phyloP scores from a whole-genome alignment of 2,329 filamentous ascomycete genomes.

The Paecilomyces dactylethromorphus region DNA sequence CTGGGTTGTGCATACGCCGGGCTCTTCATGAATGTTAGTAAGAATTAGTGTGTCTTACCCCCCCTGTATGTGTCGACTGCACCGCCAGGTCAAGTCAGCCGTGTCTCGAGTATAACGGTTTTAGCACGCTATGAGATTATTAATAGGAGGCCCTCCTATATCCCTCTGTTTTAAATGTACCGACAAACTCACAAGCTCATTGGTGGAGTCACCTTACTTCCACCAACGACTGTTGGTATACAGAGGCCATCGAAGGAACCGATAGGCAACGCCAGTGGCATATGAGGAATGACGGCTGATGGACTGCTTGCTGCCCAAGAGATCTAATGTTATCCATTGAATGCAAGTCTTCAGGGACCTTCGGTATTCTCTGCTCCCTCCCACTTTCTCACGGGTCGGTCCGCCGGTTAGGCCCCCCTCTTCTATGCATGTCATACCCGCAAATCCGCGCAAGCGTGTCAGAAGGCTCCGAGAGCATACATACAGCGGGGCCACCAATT shows the following conservation, averaged over 20 bases:
- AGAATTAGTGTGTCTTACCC: background rate
- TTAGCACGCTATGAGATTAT: background rate
- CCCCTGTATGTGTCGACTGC: background rate
- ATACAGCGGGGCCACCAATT: constrained; percentile 7
- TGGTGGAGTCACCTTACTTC: background rate
- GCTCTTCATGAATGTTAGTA: background rate
- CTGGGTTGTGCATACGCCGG: background rate
- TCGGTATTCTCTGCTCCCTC: constrained; percentile 6
- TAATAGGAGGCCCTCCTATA: background rate
- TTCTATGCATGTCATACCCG: background rate
- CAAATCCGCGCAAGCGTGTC: constrained; percentile 8
- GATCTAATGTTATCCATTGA: constrained; percentile 3
- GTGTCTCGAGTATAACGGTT: background rate
- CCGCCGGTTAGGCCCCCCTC: constrained; percentile 11
- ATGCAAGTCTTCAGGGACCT: background rate
- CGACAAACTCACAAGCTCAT: background rate
- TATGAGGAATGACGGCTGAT: background rate
- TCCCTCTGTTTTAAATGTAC: background rate
- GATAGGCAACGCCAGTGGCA: background rate
- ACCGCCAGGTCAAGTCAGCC: background rate
- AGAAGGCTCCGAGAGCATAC: constrained; percentile 4
- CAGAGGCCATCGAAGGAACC: background rate
- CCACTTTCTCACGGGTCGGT: constrained; percentile 20
- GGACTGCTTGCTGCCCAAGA: constrained; percentile 23
- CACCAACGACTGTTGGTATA: background rate